Evolutionary conservation across 2,329 filamentous ascomycete genomes (phyloP).

Genomic region (Tolypocladium endophyticum): DNA sequence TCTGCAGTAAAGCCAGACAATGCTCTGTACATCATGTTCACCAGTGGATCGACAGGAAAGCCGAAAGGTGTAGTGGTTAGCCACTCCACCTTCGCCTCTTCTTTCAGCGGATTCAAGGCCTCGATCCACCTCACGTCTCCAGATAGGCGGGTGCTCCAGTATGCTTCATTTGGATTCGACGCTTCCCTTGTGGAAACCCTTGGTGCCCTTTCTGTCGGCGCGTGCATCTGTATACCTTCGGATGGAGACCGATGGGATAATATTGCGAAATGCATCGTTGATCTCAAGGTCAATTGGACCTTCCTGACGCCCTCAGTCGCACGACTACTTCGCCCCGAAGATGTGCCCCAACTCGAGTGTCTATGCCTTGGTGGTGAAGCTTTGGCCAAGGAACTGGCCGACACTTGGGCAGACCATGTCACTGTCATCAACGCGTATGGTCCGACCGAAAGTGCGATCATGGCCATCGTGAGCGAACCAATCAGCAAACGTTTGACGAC

Average conservation of each 20-base stretch:
- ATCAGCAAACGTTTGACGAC: background rate
- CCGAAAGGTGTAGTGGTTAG: conserved; percentile 13
- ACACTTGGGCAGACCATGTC: conserved; percentile 8
- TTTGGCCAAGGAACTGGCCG: conserved; percentile 7
- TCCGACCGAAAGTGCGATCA: conserved; percentile 10
- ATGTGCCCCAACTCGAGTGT: background rate
- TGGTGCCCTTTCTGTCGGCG: background rate
- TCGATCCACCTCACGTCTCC: background rate
- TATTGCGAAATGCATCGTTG: conserved; percentile 8
- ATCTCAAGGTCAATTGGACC: conserved; percentile 9
- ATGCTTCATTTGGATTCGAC: background rate
- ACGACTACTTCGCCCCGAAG: conserved; percentile 8
- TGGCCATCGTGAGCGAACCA: conserved; percentile 1
- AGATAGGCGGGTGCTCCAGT: conserved; percentile 5
- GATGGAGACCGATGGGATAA: background rate
- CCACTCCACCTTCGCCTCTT: conserved; percentile 7
- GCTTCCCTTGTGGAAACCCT: background rate
- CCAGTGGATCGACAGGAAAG: conserved; percentile 13
- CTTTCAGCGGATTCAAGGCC: conserved; percentile 6
- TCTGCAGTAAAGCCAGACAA: background rate
- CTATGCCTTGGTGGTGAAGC: conserved; percentile 9
- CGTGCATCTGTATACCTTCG: conserved; percentile 1
- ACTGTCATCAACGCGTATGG: conserved; percentile 13
- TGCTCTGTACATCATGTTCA: conserved; percentile 10
- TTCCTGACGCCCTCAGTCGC: conserved; percentile 13